Conservation (phyloP, 257 asterid species). For the Nemophila menziesii region DNA sequence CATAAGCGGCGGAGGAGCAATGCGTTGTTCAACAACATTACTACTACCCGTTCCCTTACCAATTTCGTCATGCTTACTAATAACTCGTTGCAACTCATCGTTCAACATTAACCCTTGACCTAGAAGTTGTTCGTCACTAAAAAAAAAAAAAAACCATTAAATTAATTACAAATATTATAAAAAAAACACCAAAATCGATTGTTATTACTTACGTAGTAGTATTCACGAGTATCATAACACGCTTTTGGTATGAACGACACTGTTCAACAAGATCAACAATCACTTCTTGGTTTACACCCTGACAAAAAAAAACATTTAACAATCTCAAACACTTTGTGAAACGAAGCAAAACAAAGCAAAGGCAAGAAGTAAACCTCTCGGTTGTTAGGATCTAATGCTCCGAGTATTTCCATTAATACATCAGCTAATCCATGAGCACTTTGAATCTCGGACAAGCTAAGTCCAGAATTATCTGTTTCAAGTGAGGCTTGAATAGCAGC, state of each 20-base stretch:
- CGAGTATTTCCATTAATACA: conserved; percentile 74
- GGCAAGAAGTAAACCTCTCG: too few relatives aligned
- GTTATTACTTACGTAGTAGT: conserved; percentile 49
- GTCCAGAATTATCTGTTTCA: conserved; percentile 81
- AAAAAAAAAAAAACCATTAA: too few relatives aligned
- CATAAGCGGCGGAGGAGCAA: conserved; percentile 66
- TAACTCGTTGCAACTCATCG: conserved; percentile 75
- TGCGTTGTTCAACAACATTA: conserved; percentile 25
- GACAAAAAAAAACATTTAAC: too few relatives aligned
- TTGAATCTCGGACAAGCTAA: conserved; percentile 78
- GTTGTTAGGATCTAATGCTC: conserved; percentile 66
- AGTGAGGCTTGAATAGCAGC: conserved; percentile 95
- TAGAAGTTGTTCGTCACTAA: conserved; percentile 86
- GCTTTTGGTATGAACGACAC: conserved; percentile 79
- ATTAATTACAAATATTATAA: too few relatives aligned
- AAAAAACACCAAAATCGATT: conserved; percentile 2
- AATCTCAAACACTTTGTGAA: too few relatives aligned
- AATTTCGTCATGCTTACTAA: conserved; percentile 53
- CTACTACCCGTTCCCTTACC: conserved; percentile 39
- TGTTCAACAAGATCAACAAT: conserved; percentile 91
- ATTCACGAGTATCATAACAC: conserved; percentile 85
- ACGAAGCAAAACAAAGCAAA: too few relatives aligned
- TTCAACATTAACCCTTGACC: conserved; percentile 69
- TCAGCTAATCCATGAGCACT: conserved; percentile 77
- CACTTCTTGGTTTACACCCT: conserved; percentile 84